Evolutionary conservation across 345 rosid genomes (phyloP), one percentile per base, ranked within the genome.

Genomic region (Camelina laxa): DNA sequence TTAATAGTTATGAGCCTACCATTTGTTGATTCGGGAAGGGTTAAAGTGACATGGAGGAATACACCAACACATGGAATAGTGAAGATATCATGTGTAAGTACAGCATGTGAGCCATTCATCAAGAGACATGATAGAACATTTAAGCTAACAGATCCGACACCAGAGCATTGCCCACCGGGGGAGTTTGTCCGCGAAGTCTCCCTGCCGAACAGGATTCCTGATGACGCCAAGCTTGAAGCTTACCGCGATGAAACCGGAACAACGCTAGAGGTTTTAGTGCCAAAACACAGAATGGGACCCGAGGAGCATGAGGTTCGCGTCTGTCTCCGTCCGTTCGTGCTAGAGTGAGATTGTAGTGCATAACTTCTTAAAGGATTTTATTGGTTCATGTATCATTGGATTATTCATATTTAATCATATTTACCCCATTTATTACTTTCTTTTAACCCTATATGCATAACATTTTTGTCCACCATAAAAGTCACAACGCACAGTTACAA

Each of bases 91-190:
- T 92, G 92, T 65, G 81, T 80, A 69, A 92, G 97, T 66, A 92
- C 89, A 53, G 84, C 92, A 10, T 60, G 93, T 65, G 80, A 87
- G 83, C 97, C 96, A 41, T 85, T 88, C 71, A 85, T 92, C 70
- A 85, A 85, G 82, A 82, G 93, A 76, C 87, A 81, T 55, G 89
- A 87, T 72, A 84, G 97, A 82, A 88, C 97, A 57, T 92, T 89
- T 76, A 92, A 89, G 87, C 89, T 89, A 81, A 85, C 96, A 19
- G 97, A 92, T 84, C 92, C 93, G 60, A 74, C 89, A 44, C 89
- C 97, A 12, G 97, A 92, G 86, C 96, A 92, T 77, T 92, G 96
- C 90, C 92, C 96, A 67, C 97, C 91, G 0, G 97, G 97, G 70
- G 96, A 89, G 65, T 92, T 92, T 54, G 78, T 90, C 19, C 80